phyloP scores from a whole-genome alignment of 352 stramenopile genomes.

The Pseudoperonospora humuli region DNA sequence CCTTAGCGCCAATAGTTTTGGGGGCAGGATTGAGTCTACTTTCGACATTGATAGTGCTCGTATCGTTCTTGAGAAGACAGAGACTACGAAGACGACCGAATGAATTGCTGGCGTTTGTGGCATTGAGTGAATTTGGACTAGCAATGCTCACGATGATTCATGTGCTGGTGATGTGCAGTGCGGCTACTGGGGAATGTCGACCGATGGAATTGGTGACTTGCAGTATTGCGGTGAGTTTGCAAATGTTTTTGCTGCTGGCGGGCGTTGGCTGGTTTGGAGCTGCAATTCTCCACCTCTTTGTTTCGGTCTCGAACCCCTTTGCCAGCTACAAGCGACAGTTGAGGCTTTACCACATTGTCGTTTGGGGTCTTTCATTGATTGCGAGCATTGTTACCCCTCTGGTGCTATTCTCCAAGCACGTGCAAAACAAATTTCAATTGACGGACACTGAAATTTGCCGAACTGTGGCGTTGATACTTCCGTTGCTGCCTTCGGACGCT shows the following conservation, averaged over 20 bases:
- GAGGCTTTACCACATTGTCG: slow-evolving; percentile 41
- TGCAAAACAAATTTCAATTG: slow-evolving; percentile 36
- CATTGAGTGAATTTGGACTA: slow-evolving; percentile 49
- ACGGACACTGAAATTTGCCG: slow-evolving; percentile 43
- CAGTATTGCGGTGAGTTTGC: slow-evolving; percentile 27
- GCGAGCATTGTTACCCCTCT: slow-evolving; percentile 34
- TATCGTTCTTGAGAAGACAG: slow-evolving; percentile 40
- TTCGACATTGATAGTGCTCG: slow-evolving; percentile 39
- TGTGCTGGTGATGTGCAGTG: slow-evolving; percentile 37
- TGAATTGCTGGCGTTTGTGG: slow-evolving; percentile 58
- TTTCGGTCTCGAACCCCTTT: slow-evolving; percentile 70
- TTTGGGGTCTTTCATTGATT: slow-evolving; percentile 44
- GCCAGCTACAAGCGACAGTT: slow-evolving; percentile 61
- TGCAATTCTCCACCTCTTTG: slow-evolving; percentile 63
- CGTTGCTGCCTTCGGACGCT: slow-evolving; percentile 36
- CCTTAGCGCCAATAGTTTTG: slow-evolving; percentile 37
- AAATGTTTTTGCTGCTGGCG: slow-evolving; percentile 55
- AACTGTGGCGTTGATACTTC: slow-evolving; percentile 35
- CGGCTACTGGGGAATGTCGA: slow-evolving; percentile 22
- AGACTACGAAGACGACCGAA: slow-evolving; percentile 42
- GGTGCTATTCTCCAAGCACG: slow-evolving; percentile 30
- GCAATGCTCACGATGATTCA: slow-evolving; percentile 38
- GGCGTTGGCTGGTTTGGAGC: slow-evolving; percentile 63
- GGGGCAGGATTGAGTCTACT: slow-evolving; percentile 45
- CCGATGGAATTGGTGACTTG: slow-evolving; percentile 34